Evolutionary conservation across 116 monocot species (phyloP), one percentile per base, ranked within the genome.

Genomic region (Cymodocea nodosa): DNA sequence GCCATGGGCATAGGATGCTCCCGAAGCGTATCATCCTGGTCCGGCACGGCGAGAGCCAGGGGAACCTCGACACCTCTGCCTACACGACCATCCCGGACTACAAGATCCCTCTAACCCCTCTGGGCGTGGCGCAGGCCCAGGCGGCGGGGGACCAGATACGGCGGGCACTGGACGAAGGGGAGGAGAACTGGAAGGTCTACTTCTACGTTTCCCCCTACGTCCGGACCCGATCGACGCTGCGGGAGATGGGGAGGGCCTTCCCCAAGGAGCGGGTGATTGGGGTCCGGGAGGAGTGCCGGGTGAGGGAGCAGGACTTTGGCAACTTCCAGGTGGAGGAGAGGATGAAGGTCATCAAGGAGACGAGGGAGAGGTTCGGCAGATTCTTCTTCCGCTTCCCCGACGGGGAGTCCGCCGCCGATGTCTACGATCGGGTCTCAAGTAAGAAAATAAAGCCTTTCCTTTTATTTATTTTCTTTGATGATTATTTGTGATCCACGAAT

Each of bases 301-400:
- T 94, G 10, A 44, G 90, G 30, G 94, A 94, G 79, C 94, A 94
- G 82, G 94, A 94, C 53, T 94, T 94, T 22, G 94, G 94, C 5
- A 94, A 94, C 67, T 94, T 94, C 63, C 94, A 94, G 79, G 87
- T 87, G 50, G 82, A 82, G 77, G 90, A 90, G 60, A 65, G 89
- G 76, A 94, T 94, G 93, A 71, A 52, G 56, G 81, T 37, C 13
- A 51, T 93, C 55, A 93, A 93, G 85, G 81, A 88, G 73, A 83
- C 83, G 4, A 62, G 93, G 58, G 70, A 77, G 63, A 73, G 85
- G 19, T 94, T 84, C 56, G 94, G 94, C 12, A 79, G 94, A 56
- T 89, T 93, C 81, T 94, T 94, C 82, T 94, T 94, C 73, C 73
- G 94, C 13, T 94, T 94, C 63, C 94, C 94, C 2, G 94, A 94